Conservation (phyloP, 257 asterid species). For the Salvia miltiorrhiza region DNA sequence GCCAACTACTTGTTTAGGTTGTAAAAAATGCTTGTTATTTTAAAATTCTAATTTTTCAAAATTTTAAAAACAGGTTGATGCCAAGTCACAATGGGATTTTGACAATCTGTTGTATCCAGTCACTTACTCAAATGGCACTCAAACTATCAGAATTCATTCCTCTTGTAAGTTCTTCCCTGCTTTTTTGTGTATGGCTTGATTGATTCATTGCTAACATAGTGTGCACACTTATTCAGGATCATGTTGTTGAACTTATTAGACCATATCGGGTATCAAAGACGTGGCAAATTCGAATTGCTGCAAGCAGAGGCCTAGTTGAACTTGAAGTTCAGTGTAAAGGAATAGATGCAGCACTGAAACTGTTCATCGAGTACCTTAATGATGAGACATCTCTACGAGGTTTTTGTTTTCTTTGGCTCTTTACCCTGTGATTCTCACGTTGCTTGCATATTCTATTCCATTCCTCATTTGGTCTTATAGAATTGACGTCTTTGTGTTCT, state of each 20-base stretch:
- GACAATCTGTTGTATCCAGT: conserved; percentile 75
- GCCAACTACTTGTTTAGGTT: background rate
- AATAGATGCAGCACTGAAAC: conserved; percentile 66
- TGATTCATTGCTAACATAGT: conserved; percentile 30
- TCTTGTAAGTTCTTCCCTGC: conserved; percentile 57
- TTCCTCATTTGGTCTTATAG: background rate
- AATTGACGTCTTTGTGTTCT: background rate
- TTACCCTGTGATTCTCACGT: background rate
- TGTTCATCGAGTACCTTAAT: conserved; percentile 64
- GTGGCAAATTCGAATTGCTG: conserved; percentile 82
- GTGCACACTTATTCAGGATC: conserved; percentile 56
- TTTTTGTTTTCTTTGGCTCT: conserved; percentile 20
- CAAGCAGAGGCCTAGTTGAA: conserved; percentile 83
- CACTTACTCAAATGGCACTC: conserved; percentile 80
- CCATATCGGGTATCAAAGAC: conserved; percentile 58
- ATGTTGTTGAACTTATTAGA: conserved; percentile 56
- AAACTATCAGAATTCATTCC: conserved; percentile 83
- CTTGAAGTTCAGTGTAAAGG: conserved; percentile 85
- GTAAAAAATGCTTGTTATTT: background rate
- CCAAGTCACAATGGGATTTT: conserved; percentile 95
- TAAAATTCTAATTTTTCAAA: conserved; percentile 12
- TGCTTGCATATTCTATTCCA: background rate
- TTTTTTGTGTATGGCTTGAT: conserved; percentile 7
- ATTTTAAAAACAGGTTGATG: conserved; percentile 83
- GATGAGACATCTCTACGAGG: conserved; percentile 86